Percentiles rank a stretch among this genome's conserved stretches.
Evolutionary conservation across 176 grass and related monocot genomes (phyloP).

Genomic region (Avena atlantica): DNA sequence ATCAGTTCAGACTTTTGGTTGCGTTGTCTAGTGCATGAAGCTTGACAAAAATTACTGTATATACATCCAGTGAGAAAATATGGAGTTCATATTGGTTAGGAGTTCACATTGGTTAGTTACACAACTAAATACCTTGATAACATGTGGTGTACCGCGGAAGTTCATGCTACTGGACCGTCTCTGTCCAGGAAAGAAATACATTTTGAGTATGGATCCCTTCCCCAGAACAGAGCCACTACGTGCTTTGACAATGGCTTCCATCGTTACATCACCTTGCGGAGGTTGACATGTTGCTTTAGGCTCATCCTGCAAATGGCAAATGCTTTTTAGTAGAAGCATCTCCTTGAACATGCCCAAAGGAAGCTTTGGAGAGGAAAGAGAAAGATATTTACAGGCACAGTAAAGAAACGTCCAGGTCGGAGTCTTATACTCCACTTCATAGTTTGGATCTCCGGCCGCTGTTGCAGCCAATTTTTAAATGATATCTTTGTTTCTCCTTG

Average conservation of each 20-base stretch:
- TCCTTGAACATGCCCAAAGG: slow-evolving; percentile 25
- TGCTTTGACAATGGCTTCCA: slow-evolving; percentile 88
- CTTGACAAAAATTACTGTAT: not conserved
- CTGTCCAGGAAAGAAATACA: slow-evolving; percentile 95
- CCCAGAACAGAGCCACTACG: slow-evolving; percentile 93
- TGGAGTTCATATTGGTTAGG: not conserved
- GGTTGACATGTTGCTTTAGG: slow-evolving; percentile 66
- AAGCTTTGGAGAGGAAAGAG: slow-evolving; percentile 40
- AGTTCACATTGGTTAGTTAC: slow-evolving; percentile 16
- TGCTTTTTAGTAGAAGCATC: slow-evolving; percentile 25
- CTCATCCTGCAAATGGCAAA: slow-evolving; percentile 69
- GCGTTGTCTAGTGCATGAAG: too few relatives aligned
- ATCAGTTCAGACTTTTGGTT: too few relatives aligned
- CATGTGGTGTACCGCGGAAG: slow-evolving; percentile 77
- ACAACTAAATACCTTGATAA: slow-evolving; percentile 79
- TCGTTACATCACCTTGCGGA: slow-evolving; percentile 73
- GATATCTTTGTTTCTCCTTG: slow-evolving; percentile 80
- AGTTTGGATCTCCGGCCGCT: slow-evolving; percentile 89
- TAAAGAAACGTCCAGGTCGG: slow-evolving; percentile 95
- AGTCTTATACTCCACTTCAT: slow-evolving; percentile 99
- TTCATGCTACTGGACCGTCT: slow-evolving; percentile 77
- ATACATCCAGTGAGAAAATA: slow-evolving; percentile 10
- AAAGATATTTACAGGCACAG: slow-evolving; percentile 67
- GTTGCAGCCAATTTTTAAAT: slow-evolving; percentile 94
- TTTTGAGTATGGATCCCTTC: slow-evolving; percentile 99